phyloP scores from a whole-genome alignment of 2,329 filamentous ascomycete species.

The Diaporthe amygdali region DNA sequence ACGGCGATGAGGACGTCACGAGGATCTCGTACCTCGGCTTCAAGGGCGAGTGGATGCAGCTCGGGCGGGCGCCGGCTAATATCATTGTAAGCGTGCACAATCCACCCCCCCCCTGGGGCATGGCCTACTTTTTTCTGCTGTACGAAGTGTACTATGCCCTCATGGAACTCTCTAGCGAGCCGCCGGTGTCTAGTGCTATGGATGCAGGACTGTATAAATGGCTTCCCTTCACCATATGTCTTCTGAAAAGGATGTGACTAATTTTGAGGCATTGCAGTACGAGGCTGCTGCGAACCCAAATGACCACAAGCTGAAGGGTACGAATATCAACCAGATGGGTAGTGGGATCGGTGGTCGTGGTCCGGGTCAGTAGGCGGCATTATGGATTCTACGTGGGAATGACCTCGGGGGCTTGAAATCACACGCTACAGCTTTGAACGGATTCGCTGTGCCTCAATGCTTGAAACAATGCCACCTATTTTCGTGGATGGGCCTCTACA shows the following conservation, averaged over 20 bases:
- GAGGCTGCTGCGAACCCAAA: slow-evolving; percentile 91
- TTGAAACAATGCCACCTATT: background rate
- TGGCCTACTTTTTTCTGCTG: background rate
- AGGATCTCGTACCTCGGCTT: slow-evolving; percentile 86
- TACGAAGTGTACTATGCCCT: too few relatives aligned
- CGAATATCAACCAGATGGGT: slow-evolving; percentile 58
- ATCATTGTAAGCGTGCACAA: slow-evolving; percentile 60
- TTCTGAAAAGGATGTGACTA: background rate
- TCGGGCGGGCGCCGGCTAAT: slow-evolving; percentile 81
- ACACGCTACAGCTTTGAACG: background rate
- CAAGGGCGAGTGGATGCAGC: slow-evolving; percentile 89
- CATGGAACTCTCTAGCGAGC: background rate
- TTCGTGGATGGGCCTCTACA: background rate
- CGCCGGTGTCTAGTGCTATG: background rate
- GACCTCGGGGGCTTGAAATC: background rate
- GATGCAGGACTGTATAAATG: background rate
- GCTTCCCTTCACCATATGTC: background rate
- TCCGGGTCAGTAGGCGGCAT: slow-evolving; percentile 35
- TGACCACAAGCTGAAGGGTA: slow-evolving; percentile 77
- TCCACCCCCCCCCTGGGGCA: background rate
- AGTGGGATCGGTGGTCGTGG: slow-evolving; percentile 55
- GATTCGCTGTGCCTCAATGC: background rate
- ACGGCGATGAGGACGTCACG: slow-evolving; percentile 80
- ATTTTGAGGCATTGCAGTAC: slow-evolving; percentile 53
- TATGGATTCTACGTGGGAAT: background rate